phyloP scores from a whole-genome alignment of 2,329 filamentous ascomycete species.

The Cordyceps cicadae region DNA sequence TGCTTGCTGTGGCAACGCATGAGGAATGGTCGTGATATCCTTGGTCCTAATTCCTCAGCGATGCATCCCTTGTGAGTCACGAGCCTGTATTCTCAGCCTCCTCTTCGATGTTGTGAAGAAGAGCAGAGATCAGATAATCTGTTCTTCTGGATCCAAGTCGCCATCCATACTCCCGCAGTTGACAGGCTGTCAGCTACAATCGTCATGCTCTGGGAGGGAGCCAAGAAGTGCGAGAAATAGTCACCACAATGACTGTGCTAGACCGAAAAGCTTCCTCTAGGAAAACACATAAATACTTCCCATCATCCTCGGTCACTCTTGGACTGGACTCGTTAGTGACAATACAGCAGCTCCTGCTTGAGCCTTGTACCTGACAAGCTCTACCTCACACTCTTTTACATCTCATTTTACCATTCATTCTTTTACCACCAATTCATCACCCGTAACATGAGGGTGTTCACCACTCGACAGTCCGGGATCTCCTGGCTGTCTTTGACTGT shows the following conservation, averaged over 20 bases:
- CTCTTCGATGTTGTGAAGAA: neutral
- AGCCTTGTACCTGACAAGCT: neutral
- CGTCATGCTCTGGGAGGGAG: neutral
- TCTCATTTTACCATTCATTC: neutral
- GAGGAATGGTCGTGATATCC: too few species aligned
- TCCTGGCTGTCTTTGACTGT: constrained; percentile 1
- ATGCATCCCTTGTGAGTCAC: neutral
- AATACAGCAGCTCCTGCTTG: neutral
- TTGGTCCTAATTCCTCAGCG: too few species aligned
- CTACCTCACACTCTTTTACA: neutral
- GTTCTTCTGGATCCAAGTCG: neutral
- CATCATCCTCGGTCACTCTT: neutral
- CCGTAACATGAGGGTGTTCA: neutral
- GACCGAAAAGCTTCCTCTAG: neutral
- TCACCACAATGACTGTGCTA: neutral
- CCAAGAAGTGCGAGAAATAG: too few species aligned
- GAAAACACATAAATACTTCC: neutral
- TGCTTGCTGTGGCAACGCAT: too few species aligned
- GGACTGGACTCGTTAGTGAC: neutral
- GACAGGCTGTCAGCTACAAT: neutral
- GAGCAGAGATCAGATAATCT: neutral
- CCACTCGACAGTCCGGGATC: neutral
- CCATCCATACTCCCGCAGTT: neutral
- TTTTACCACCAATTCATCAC: neutral
- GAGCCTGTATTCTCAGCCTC: neutral